Evolutionary conservation across 1,139 yeast species (phyloP).

Genomic region (Candida sp.): DNA sequence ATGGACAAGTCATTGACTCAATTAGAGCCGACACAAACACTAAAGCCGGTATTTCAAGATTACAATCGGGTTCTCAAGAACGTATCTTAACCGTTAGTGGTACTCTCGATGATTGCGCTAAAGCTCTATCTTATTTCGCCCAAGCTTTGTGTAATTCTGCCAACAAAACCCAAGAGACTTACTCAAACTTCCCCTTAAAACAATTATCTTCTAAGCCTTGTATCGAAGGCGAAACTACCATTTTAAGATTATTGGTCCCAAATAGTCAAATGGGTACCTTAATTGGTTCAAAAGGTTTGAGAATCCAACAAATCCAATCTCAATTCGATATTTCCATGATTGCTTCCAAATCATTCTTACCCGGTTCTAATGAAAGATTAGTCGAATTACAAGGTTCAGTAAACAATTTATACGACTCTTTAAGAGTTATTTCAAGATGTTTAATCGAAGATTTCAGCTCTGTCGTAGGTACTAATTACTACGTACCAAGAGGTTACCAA

Average conservation of each 20-base stretch:
- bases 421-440: constrained; percentile 67
- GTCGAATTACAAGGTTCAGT: constrained; percentile 88
- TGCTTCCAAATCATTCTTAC: constrained; percentile 82
- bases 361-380: constrained; percentile 81
- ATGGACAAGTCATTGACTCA: constrained; percentile 76
- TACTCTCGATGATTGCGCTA: constrained; percentile 67
- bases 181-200: constrained; percentile 60
- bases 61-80: constrained; percentile 79
- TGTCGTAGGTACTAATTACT: constrained; percentile 63
- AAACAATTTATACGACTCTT: constrained; percentile 55
- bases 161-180: constrained; percentile 31
- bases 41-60: constrained; percentile 86
- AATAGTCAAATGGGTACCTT: constrained; percentile 90
- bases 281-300: constrained; percentile 80
- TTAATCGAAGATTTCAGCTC: constrained; percentile 69
- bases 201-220: constrained; percentile 51
- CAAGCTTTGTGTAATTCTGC: constrained; percentile 50
- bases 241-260: constrained; percentile 72
- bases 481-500: constrained; percentile 49
- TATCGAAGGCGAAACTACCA: constrained; percentile 50
- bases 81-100: constrained; percentile 84
- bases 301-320: constrained; percentile 81
- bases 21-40: constrained; percentile 77
- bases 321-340: constrained; percentile 73
- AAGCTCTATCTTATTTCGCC: constrained; percentile 71